phyloP scores from a whole-genome alignment of 768 basidiomycete species.

The Tricholoma sp. region DNA sequence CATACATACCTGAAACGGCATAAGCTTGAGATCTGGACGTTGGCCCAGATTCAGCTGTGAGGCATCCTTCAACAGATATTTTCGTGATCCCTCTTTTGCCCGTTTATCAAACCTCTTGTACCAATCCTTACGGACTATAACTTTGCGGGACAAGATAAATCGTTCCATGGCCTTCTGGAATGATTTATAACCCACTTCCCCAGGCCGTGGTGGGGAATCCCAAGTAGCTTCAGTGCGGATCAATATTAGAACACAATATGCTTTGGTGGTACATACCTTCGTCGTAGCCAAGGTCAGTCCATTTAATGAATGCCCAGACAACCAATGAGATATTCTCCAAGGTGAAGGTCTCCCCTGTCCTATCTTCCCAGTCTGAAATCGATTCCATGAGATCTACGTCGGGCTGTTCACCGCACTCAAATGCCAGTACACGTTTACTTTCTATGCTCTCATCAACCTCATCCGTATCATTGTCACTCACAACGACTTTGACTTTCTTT shows the following conservation, averaged over 20 bases:
- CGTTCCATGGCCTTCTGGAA: slow-evolving; percentile 64
- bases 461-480: slow-evolving; percentile 24
- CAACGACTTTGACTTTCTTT: slow-evolving; percentile 17
- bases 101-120: slow-evolving; percentile 47
- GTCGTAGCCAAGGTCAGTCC: slow-evolving; percentile 91
- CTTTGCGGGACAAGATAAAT: slow-evolving; percentile 57
- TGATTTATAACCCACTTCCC: slow-evolving; percentile 52
- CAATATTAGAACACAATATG: background rate
- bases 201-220: slow-evolving; percentile 77
- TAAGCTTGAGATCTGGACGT: slow-evolving; percentile 54
- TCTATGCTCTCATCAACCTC: slow-evolving; percentile 26
- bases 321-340: slow-evolving; percentile 54
- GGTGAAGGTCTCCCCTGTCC: slow-evolving; percentile 35
- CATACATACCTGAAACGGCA: slow-evolving; percentile 76
- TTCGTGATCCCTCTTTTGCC: slow-evolving; percentile 47
- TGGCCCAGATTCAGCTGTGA: slow-evolving; percentile 68
- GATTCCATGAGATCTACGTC: slow-evolving; percentile 47
- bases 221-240: slow-evolving; percentile 61
- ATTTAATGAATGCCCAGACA: slow-evolving; percentile 86
- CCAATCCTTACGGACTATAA: slow-evolving; percentile 51
- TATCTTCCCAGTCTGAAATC: slow-evolving; percentile 56
- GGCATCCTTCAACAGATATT: slow-evolving; percentile 42
- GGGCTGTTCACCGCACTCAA: slow-evolving; percentile 62
- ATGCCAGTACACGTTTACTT: slow-evolving; percentile 35
- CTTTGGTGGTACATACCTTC: slow-evolving; percentile 57